Evolutionary conservation across 2,329 filamentous ascomycete genomes (phyloP).

Genomic region (Botryotinia narcissicola): DNA sequence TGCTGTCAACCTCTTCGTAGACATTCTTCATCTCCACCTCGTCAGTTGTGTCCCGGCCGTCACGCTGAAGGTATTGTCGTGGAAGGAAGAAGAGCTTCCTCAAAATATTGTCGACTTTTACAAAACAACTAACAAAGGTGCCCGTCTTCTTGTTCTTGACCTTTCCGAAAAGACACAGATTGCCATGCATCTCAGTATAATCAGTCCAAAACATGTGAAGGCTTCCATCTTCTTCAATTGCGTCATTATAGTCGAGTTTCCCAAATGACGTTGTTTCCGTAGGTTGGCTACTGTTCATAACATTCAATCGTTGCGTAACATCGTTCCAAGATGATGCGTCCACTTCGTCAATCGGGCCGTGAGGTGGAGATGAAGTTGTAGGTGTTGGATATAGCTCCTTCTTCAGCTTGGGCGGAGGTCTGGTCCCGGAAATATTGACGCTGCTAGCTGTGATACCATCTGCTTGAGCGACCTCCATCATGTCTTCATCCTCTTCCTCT

Average conservation of each 20-base stretch:
- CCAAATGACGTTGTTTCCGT: conserved; percentile 64
- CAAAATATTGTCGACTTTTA: conserved; percentile 92
- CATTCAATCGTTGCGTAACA: conserved; percentile 80
- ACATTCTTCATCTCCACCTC: conserved; percentile 85
- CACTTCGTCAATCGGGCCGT: conserved; percentile 57
- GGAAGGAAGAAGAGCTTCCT: conserved; percentile 93
- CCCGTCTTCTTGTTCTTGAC: conserved; percentile 84
- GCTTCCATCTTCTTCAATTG: conserved; percentile 90
- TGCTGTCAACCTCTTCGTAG: conserved; percentile 79
- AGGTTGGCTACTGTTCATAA: conserved; percentile 72
- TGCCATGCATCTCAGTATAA: conserved; percentile 89
- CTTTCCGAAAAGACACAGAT: conserved; percentile 91
- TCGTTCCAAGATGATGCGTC: conserved; percentile 87
- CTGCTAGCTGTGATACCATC: conserved; percentile 67
- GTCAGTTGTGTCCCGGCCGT: conserved; percentile 65
- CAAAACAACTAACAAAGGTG: conserved; percentile 83
- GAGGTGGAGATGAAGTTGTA: conserved; percentile 71
- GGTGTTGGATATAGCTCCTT: conserved; percentile 70
- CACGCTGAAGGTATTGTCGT: conserved; percentile 64
- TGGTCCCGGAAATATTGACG: conserved; percentile 81
- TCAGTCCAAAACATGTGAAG: conserved; percentile 96
- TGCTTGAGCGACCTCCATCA: conserved; percentile 83
- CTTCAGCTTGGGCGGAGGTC: conserved; percentile 71
- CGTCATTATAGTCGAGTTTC: conserved; percentile 79
- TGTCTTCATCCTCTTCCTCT: conserved; percentile 71